Evolutionary conservation across 805 yeast genomes (phyloP).

Genomic region (Jamesozyma rosinii): DNA sequence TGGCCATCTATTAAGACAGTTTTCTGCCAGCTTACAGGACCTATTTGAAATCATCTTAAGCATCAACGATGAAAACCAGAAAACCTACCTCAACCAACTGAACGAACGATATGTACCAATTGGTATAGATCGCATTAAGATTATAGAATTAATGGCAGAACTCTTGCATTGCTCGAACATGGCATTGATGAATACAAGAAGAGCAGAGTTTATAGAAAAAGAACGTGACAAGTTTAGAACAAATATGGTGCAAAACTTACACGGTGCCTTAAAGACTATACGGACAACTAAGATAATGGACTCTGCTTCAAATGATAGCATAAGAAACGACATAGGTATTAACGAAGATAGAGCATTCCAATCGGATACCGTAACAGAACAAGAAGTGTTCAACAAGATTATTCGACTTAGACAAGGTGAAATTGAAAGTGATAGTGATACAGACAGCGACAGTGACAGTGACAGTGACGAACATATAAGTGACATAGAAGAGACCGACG

Average conservation of each 20-base stretch:
- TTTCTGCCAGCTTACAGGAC: conserved; percentile 49
- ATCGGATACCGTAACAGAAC: background rate
- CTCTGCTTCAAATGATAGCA: background rate
- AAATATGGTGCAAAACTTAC: conserved; percentile 6
- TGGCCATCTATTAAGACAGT: conserved; percentile 68
- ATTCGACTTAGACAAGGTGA: background rate
- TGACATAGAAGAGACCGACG: conserved; percentile 24
- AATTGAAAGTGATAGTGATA: background rate
- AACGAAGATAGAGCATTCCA: background rate
- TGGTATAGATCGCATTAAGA: conserved; percentile 85
- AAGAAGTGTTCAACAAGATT: too few species aligned
- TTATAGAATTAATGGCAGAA: conserved; percentile 89
- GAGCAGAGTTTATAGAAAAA: conserved; percentile 60
- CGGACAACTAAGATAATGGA: background rate
- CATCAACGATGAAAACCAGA: conserved; percentile 12
- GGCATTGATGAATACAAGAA: conserved; percentile 75
- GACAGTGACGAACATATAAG: background rate
- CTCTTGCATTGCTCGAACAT: conserved; percentile 94
- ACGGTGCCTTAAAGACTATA: conserved; percentile 16
- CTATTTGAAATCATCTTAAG: conserved; percentile 9
- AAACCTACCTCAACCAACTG: conserved; percentile 46
- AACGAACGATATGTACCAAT: conserved; percentile 56
- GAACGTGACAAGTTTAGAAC: conserved; percentile 36
- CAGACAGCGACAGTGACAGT: background rate
- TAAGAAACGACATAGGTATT: too few species aligned